These are phyloP conservation scores for Williopsis jadinii DNA, from an alignment of 1,139 yeast genomes.

Conservation along the genomic window DNA sequence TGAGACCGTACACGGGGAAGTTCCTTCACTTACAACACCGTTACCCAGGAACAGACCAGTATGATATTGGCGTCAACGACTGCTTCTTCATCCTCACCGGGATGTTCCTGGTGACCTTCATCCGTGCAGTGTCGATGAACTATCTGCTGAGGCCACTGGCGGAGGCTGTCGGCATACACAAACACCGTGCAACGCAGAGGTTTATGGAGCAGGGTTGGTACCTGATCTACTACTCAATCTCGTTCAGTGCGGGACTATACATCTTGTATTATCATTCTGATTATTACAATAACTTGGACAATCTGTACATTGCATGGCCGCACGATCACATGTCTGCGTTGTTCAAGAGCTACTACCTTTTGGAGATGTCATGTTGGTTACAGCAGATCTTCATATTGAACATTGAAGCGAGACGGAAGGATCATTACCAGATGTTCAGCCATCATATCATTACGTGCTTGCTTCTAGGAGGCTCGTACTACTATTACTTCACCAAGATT, in stretches of 20 bases:
- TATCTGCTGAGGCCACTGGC: conserved; percentile 57
- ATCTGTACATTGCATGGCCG: conserved; percentile 73
- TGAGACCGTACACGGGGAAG: conserved; percentile 25
- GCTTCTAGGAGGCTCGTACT: conserved; percentile 66
- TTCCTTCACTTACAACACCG: conserved; percentile 45
- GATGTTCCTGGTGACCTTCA: conserved; percentile 49
- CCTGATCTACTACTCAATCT: conserved; percentile 48
- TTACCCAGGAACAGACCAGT: conserved; percentile 27
- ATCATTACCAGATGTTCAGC: conserved; percentile 77
- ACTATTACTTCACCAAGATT: conserved; percentile 62
- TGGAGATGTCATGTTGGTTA: conserved; percentile 71
- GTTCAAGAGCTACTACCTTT: conserved; percentile 67
- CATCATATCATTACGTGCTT: conserved; percentile 79
- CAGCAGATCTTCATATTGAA: conserved; percentile 74
- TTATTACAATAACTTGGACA: conserved; percentile 52
- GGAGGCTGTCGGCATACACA: conserved; percentile 35
- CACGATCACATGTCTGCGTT: conserved; percentile 42
- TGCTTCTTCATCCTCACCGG: conserved; percentile 47
- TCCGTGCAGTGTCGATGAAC: conserved; percentile 56
- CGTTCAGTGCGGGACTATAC: conserved; percentile 52
- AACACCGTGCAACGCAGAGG: conserved; percentile 48
- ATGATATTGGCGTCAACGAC: conserved; percentile 56
- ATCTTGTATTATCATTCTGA: conserved; percentile 41
- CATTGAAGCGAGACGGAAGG: conserved; percentile 75
- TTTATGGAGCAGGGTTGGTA: conserved; percentile 90